Percentiles rank a stretch among this genome's conserved stretches.
These are phyloP conservation scores for Eucalyptus erythrocorys DNA, from an alignment of 345 rosid species.

Conservation along the genomic window DNA sequence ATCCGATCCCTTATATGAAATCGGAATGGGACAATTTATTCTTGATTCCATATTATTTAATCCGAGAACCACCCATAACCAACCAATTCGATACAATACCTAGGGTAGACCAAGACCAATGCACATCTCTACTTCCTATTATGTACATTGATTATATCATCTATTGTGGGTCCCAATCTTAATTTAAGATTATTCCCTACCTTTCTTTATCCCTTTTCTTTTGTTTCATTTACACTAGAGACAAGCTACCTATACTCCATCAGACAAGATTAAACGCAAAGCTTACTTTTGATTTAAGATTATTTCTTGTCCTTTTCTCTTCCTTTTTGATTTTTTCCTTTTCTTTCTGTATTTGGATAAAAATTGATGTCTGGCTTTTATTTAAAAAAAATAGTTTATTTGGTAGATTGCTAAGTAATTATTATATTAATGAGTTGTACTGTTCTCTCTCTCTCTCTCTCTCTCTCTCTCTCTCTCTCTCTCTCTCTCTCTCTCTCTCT, in stretches of 20 bases:
- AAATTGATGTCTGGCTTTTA: neutral
- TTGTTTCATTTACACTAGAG: neutral
- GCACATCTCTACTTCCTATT: neutral
- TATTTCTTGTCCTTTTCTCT: neutral
- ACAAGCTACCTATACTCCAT: neutral
- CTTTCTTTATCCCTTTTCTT: neutral
- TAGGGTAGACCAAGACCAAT: neutral
- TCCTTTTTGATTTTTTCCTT: neutral
- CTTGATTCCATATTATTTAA: too few relatives aligned
- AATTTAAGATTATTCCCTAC: neutral
- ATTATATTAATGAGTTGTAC: neutral
- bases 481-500: rapidly evolving
- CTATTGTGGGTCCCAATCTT: neutral
- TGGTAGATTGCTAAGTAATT: neutral
- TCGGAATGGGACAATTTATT: rapidly evolving
- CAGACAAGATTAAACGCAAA: rapidly evolving
- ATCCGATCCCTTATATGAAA: rapidly evolving
- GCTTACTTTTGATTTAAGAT: neutral
- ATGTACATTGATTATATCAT: neutral
- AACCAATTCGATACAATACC: rapidly evolving
- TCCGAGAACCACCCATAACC: rapidly evolving
- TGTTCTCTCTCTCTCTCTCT: neutral
- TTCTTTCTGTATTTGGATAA: neutral
- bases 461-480: neutral
- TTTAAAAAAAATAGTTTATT: neutral